Evolutionary conservation across 805 yeast species (phyloP).

Genomic region (Kodamaea neixiangensis): DNA sequence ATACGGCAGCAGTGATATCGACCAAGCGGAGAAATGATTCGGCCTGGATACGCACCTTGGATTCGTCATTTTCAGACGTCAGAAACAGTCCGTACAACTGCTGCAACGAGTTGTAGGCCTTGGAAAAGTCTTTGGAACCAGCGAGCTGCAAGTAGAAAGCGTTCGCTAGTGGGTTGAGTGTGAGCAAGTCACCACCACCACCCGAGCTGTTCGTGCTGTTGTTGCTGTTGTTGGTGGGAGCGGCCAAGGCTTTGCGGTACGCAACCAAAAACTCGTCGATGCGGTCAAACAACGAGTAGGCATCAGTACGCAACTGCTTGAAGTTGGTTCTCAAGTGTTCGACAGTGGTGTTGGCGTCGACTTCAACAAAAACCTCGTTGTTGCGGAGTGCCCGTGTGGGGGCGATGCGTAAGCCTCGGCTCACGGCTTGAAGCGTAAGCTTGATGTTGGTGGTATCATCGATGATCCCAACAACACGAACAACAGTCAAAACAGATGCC

Average conservation of each 20-base stretch:
- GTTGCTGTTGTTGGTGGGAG: slow-evolving; percentile 11
- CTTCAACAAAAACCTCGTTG: slow-evolving; percentile 29
- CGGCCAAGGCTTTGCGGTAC: slow-evolving; percentile 35
- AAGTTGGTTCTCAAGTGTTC: slow-evolving; percentile 19
- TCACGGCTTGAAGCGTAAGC: slow-evolving; percentile 51
- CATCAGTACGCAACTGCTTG: slow-evolving; percentile 21
- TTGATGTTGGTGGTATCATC: slow-evolving; percentile 46
- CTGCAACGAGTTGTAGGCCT: slow-evolving; percentile 45
- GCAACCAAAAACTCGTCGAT: slow-evolving; percentile 43
- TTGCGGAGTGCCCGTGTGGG: slow-evolving; percentile 12
- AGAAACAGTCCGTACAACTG: slow-evolving; percentile 30
- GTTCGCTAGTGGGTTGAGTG: slow-evolving; percentile 61
- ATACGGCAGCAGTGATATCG: slow-evolving; percentile 51
- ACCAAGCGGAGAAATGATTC: slow-evolving; percentile 20
- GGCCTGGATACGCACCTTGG: slow-evolving; percentile 12
- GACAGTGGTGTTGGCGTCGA: slow-evolving; percentile 26
- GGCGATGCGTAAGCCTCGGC: slow-evolving; percentile 37
- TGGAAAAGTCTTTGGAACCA: slow-evolving; percentile 47
- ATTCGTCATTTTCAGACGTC: slow-evolving; percentile 4
- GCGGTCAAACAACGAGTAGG: slow-evolving; percentile 27
- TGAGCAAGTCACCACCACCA: slow-evolving; percentile 34
- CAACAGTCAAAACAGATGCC: slow-evolving; percentile 40
- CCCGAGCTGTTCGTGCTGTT: slow-evolving; percentile 8
- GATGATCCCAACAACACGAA: slow-evolving; percentile 48
- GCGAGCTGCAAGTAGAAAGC: slow-evolving; percentile 57